Conservation (phyloP, 1,284 basidiomycete genomes). For the Baeospora myosura region DNA sequence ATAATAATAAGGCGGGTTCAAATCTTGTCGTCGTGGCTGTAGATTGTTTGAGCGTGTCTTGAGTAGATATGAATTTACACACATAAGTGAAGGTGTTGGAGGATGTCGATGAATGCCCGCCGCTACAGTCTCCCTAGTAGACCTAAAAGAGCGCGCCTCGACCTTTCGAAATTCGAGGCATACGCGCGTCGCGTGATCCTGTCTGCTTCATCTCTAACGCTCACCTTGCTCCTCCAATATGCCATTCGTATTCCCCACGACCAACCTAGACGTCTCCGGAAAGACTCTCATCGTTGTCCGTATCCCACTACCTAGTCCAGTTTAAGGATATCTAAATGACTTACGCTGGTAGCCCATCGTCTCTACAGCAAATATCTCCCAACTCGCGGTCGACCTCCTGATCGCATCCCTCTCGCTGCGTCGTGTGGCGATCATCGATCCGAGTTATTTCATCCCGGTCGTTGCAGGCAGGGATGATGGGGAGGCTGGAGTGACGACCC, state of each 20-base stretch:
- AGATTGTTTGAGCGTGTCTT: too few relatives aligned
- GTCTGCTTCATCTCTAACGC: too few relatives aligned
- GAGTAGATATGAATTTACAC: too few relatives aligned
- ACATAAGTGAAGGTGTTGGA: too few relatives aligned
- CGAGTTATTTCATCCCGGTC: slow-evolving; percentile 59
- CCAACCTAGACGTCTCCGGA: slow-evolving; percentile 28
- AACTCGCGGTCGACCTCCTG: slow-evolving; percentile 68
- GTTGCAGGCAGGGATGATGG: slow-evolving; percentile 59
- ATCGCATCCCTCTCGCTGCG: slow-evolving; percentile 56
- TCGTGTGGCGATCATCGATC: slow-evolving; percentile 54
- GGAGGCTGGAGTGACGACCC: slow-evolving; percentile 53
- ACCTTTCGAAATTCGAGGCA: too few relatives aligned
- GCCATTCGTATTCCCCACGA: slow-evolving; percentile 33
- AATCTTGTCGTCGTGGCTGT: too few relatives aligned
- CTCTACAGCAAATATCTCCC: slow-evolving; percentile 72
- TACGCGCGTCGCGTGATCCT: too few relatives aligned
- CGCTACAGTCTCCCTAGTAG: too few relatives aligned
- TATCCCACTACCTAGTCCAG: slow-evolving; percentile 11
- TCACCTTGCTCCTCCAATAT: too few relatives aligned
- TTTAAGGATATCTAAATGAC: slow-evolving; percentile 9
- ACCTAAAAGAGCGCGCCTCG: too few relatives aligned
- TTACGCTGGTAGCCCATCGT: slow-evolving; percentile 57
- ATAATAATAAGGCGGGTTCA: too few relatives aligned
- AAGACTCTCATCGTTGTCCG: slow-evolving; percentile 48
- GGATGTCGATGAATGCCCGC: too few relatives aligned